These are phyloP conservation scores for Suhomyces bolitotheri DNA, from an alignment of 1,139 yeast species.

Conservation along the genomic window DNA sequence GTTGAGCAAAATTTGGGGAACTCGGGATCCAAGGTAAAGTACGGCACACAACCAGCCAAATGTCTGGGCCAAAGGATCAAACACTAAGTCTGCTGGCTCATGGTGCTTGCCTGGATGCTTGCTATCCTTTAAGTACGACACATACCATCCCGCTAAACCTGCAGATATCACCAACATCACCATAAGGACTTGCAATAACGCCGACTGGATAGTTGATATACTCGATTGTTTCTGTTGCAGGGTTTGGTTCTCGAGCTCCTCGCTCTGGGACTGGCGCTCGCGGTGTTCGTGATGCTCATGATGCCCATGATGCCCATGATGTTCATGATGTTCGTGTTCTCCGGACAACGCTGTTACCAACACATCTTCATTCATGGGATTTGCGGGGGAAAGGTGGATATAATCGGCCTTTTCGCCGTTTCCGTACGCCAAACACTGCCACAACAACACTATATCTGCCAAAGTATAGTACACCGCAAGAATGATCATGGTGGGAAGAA, in stretches of 20 bases:
- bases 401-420: conserved; percentile 65
- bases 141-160: conserved; percentile 85
- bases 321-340: conserved; percentile 5
- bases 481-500: conserved; percentile 88
- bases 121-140: conserved; percentile 50
- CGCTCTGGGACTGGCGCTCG: conserved; percentile 3
- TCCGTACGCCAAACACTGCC: conserved; percentile 78
- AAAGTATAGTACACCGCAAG: conserved; percentile 88
- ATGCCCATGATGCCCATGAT: too few species aligned
- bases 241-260: conserved; percentile 8
- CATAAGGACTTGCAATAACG: conserved; percentile 58
- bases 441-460: conserved; percentile 79
- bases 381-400: conserved; percentile 85
- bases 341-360: conserved; percentile 54
- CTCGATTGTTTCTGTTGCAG: conserved; percentile 3
- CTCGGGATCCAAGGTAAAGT: conserved; percentile 80
- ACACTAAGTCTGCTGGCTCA: conserved; percentile 44
- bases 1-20: conserved; percentile 86
- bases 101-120: conserved; percentile 31
- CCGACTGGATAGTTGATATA: conserved; percentile 22
- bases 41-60: conserved; percentile 93
- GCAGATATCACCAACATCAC: conserved; percentile 70
- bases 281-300: too few species aligned
- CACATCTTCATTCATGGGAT: conserved; percentile 73
- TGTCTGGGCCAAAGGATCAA: conserved; percentile 77